These are phyloP conservation scores for Xerocomellus intermedius DNA, from an alignment of 768 basidiomycete genomes.

Conservation along the genomic window DNA sequence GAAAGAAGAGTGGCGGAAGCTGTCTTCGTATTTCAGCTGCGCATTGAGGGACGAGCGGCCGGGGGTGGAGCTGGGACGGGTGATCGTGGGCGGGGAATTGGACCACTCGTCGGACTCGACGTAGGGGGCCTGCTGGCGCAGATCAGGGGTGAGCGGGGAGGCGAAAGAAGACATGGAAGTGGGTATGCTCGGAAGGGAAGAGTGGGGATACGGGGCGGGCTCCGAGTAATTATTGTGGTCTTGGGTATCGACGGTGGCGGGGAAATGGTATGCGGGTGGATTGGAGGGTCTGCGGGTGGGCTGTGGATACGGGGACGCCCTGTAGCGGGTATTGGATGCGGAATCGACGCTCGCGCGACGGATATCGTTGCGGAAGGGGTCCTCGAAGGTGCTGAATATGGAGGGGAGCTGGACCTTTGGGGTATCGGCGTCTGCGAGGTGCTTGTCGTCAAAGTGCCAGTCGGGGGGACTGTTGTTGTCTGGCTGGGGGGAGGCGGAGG, in stretches of 20 bases:
- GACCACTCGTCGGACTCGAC: slow-evolving; percentile 57
- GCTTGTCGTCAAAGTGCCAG: slow-evolving; percentile 38
- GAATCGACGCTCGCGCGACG: slow-evolving; percentile 61
- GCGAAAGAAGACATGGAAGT: slow-evolving; percentile 52
- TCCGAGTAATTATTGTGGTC: slow-evolving; percentile 41
- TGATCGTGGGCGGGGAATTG: slow-evolving; percentile 52
- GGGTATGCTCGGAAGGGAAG: slow-evolving; percentile 52
- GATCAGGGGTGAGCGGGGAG: slow-evolving; percentile 47
- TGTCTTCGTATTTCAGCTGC: slow-evolving; percentile 68
- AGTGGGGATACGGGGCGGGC: slow-evolving; percentile 48
- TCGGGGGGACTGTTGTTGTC: too few relatives aligned
- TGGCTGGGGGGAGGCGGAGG: slow-evolving; percentile 48
- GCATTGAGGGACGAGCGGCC: slow-evolving; percentile 50
- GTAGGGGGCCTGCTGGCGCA: slow-evolving; percentile 41
- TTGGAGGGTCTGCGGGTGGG: slow-evolving; percentile 46
- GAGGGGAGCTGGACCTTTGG: slow-evolving; percentile 68
- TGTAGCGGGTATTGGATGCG: slow-evolving; percentile 40
- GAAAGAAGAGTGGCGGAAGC: slow-evolving; percentile 66
- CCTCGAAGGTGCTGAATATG: slow-evolving; percentile 69
- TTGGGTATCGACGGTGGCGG: slow-evolving; percentile 40
- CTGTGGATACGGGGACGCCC: slow-evolving; percentile 58
- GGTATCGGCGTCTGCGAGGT: slow-evolving; percentile 37
- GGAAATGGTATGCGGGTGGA: slow-evolving; percentile 57
- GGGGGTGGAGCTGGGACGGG: slow-evolving; percentile 68
- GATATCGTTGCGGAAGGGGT: slow-evolving; percentile 49